Base-by-base conservation (phyloP, 371 early-diverging fungal genomes). In the Mortierella sp. region DNA sequence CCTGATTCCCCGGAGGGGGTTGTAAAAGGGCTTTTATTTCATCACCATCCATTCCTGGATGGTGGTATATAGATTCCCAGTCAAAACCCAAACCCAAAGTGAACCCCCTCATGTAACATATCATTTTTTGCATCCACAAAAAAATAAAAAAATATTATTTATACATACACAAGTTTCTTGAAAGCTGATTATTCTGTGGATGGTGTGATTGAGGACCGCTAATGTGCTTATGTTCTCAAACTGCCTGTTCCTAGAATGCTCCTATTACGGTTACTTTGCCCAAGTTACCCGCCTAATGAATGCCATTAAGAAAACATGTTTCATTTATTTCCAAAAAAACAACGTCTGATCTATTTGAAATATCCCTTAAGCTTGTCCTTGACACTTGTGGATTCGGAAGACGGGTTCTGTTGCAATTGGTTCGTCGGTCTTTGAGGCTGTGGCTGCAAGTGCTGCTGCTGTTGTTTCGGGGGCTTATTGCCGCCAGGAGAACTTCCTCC, bases 361-460 rank as follows among this genome's bases (percentile, higher is more conserved):
- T 74, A 64, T 8, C 72, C 72, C 65, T 79, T 79, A 30, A 75
- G 14, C 60, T 79, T 79, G 1, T 75, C 75, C 69, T 74, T 79
- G 39, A 62, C 57, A 45, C 59, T 79, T 28, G 64, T 35, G 18
- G 78, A 59, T 1, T 79, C 80, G 20, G 43, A 28, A 18, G 70
- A 61, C 18, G n/a, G 69, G 8, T 63, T 26, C 14, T 73, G 73
- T n/a, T 62, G 63, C 66, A 73, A 55, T 39, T 73, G 74, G 39
- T 45, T 51, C 3, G 67, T 60, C 28, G 79, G 75, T 64, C 75
- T 57, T 22, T 51, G 66, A 0, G 75, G 68, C 20, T 62, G 62
- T 0, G 79, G 74, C 49, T 62, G 70, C 28, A 61, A 30, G 5
- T 3, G 16, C 60, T 60, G 66, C 45, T 70, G 64, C 40, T 65